These are phyloP conservation scores for Brassica hybrid DNA, from an alignment of 441 rosid genomes.

Conservation along the genomic window DNA sequence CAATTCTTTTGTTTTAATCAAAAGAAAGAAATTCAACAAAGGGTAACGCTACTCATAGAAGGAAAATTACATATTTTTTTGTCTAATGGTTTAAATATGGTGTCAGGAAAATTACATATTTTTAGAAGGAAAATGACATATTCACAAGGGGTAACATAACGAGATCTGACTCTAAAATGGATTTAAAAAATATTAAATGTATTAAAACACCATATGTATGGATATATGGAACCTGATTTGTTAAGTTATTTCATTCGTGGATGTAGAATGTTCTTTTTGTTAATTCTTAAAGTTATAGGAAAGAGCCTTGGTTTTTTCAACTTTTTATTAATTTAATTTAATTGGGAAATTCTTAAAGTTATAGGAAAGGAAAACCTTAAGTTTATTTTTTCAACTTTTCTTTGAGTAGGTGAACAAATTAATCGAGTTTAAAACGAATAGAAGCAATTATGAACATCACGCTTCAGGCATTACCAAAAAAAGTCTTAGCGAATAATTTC, in stretches of 20 bases:
- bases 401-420: neutral
- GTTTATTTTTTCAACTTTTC: neutral
- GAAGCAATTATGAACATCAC: conserved; percentile 20
- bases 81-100: too few species aligned
- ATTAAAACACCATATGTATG: neutral
- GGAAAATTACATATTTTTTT: neutral
- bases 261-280: conserved; percentile 4
- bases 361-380: neutral
- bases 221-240: conserved; percentile 4
- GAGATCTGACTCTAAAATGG: too few species aligned
- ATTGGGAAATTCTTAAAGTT: neutral
- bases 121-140: neutral
- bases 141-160: too few species aligned
- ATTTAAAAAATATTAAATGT: neutral
- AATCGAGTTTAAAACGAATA: neutral
- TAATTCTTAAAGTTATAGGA: neutral
- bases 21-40: neutral
- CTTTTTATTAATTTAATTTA: neutral
- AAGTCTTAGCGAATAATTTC: conserved; percentile 9
- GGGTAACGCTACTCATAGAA: neutral
- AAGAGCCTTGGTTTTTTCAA: neutral
- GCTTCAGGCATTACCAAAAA: neutral
- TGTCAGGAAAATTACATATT: too few species aligned
- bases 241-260: neutral
- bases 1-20: neutral